phyloP scores from a whole-genome alignment of 192 early-diverging fungal species.

The Podila horticola region DNA sequence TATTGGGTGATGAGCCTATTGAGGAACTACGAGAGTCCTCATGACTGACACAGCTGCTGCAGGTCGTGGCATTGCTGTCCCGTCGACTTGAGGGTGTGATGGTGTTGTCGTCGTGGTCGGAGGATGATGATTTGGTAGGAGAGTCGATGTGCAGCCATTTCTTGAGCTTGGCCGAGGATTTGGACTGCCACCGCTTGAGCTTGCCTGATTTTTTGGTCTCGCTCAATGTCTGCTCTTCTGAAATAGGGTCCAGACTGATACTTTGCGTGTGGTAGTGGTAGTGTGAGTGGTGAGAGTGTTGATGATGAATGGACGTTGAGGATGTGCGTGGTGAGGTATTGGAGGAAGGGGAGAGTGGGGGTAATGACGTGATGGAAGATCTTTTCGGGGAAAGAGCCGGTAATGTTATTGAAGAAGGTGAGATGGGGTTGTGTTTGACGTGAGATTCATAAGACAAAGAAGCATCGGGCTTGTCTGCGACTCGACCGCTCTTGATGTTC shows the following conservation, averaged over 20 bases:
- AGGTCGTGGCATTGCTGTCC: neutral
- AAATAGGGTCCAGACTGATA: neutral
- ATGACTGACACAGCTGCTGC: neutral
- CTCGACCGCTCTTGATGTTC: neutral
- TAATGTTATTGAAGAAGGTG: neutral
- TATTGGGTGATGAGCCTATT: neutral
- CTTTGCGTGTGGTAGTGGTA: neutral
- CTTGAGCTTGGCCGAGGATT: conserved; percentile 2
- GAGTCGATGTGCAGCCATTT: neutral
- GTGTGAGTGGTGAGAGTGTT: neutral
- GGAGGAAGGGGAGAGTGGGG: too few species aligned
- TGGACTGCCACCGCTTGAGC: neutral
- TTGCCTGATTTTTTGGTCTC: neutral
- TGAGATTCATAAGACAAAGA: neutral
- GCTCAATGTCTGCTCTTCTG: neutral
- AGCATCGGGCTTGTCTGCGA: neutral
- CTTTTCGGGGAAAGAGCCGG: too few species aligned
- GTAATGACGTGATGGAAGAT: too few species aligned
- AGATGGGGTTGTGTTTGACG: conserved; percentile 1
- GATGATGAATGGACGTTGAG: neutral
- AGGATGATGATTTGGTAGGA: neutral
- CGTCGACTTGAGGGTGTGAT: neutral
- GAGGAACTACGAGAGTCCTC: neutral
- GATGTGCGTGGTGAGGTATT: neutral
- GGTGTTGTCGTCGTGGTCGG: neutral